These are phyloP conservation scores for Nemania serpens DNA, from an alignment of 2,329 filamentous ascomycete species.

Conservation along the genomic window DNA sequence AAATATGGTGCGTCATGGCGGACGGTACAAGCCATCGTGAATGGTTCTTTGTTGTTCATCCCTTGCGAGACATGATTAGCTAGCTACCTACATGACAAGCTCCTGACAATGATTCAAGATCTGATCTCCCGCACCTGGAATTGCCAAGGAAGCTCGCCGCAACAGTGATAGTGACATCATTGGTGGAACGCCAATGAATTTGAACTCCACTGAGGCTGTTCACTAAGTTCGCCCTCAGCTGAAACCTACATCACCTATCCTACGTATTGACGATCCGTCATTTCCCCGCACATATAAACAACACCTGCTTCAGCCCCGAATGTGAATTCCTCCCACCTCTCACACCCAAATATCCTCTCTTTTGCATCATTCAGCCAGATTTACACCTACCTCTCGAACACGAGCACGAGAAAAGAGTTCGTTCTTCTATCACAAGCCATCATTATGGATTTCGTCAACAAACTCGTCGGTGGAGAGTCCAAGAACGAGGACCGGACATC, in stretches of 20 bases:
- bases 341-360: neutral
- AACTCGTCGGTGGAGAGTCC: slow-evolving; percentile 46
- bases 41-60: neutral
- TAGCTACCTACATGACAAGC: no score
- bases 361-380: neutral
- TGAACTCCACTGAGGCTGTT: no score
- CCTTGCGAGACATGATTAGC: neutral
- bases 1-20: no score
- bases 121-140: neutral
- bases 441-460: slow-evolving; percentile 62
- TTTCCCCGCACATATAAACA: neutral
- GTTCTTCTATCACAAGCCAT: neutral
- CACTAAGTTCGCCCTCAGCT: neutral
- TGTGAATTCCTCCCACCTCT: neutral
- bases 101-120: no score
- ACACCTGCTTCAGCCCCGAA: neutral
- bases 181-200: neutral
- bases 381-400: no score
- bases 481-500: slow-evolving; percentile 42
- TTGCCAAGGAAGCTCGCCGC: neutral
- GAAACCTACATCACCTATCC: neutral
- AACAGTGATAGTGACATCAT: neutral
- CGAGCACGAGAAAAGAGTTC: no score
- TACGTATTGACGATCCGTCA: neutral
- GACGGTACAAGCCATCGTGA: neutral